These are phyloP conservation scores for Gnomoniopsis sp. DNA, from an alignment of 2,329 filamentous ascomycete species.

Conservation along the genomic window DNA sequence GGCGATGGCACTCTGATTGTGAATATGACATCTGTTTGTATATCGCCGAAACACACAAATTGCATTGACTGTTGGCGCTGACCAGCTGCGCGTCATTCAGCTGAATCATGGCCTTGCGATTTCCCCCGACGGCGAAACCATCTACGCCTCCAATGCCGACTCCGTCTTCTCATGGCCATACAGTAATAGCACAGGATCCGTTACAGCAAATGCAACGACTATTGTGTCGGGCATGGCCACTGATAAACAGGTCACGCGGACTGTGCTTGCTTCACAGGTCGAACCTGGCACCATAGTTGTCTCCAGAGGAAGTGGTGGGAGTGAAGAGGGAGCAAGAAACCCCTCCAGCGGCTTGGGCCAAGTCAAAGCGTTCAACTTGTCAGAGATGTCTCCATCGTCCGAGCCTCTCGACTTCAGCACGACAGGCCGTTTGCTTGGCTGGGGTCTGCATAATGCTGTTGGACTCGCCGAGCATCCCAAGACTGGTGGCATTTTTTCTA, in stretches of 20 bases:
- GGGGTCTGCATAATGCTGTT: slow-evolving; percentile 71
- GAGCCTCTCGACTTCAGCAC: slow-evolving; percentile 42
- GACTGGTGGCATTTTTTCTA: slow-evolving; percentile 51
- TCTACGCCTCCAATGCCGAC: slow-evolving; percentile 51
- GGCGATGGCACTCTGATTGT: slow-evolving; percentile 24
- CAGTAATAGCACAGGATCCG: slow-evolving; percentile 44
- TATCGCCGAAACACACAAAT: not conserved
- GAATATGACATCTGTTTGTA: slow-evolving; percentile 32
- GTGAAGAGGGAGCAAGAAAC: slow-evolving; percentile 46
- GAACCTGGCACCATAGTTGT: slow-evolving; percentile 56
- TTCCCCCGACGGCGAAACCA: slow-evolving; percentile 40
- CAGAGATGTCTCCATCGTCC: slow-evolving; percentile 24
- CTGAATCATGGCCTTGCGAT: slow-evolving; percentile 50
- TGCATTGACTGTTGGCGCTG: too few relatives aligned
- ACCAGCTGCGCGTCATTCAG: slow-evolving; percentile 21
- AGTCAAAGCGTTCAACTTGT: slow-evolving; percentile 48
- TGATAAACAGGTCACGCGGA: slow-evolving; percentile 60
- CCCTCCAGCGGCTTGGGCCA: slow-evolving; percentile 54
- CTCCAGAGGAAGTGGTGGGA: slow-evolving; percentile 56
- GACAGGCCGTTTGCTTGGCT: slow-evolving; percentile 52
- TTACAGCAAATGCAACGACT: slow-evolving; percentile 34
- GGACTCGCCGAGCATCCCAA: slow-evolving; percentile 62
- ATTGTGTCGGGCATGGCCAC: slow-evolving; percentile 58
- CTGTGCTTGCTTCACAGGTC: slow-evolving; percentile 53
- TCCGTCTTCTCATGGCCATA: slow-evolving; percentile 60